Conservation (phyloP, 306 rosid genomes). For the Albizia julibrissin region DNA sequence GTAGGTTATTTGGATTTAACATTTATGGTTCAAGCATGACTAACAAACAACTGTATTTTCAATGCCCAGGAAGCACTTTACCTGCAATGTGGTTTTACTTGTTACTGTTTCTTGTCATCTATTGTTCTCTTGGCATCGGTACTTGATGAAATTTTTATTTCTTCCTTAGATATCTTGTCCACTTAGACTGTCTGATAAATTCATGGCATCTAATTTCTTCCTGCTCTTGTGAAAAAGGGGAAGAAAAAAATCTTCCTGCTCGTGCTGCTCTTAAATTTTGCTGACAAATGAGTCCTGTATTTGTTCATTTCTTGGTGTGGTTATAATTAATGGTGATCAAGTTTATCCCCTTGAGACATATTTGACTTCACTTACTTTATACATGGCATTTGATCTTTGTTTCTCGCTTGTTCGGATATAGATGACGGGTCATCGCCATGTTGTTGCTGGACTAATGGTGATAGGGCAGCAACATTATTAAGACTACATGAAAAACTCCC, state of each 20-base stretch:
- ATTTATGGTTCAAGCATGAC: neutral
- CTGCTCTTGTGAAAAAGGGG: neutral
- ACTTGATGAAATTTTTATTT: neutral
- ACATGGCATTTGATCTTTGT: neutral
- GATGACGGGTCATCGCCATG: constrained; percentile 90
- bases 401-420: constrained; percentile 28
- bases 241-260: neutral
- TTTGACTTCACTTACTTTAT: neutral
- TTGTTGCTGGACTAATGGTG: constrained; percentile 85
- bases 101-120: constrained; percentile 14
- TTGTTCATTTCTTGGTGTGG: neutral
- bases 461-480: constrained; percentile 75
- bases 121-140: neutral
- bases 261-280: neutral
- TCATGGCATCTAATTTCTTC: neutral
- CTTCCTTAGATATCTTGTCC: neutral
- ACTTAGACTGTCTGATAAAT: neutral
- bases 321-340: neutral
- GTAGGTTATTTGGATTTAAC: constrained; percentile 46
- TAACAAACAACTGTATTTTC: neutral
- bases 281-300: neutral
- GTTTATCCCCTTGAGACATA: constrained; percentile 21
- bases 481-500: constrained; percentile 66
- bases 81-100: neutral
- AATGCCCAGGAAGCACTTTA: constrained; percentile 3